Base-by-base conservation (phyloP, 495 filamentous ascomycete genomes). In the Aspergillus carlsbadensis region DNA sequence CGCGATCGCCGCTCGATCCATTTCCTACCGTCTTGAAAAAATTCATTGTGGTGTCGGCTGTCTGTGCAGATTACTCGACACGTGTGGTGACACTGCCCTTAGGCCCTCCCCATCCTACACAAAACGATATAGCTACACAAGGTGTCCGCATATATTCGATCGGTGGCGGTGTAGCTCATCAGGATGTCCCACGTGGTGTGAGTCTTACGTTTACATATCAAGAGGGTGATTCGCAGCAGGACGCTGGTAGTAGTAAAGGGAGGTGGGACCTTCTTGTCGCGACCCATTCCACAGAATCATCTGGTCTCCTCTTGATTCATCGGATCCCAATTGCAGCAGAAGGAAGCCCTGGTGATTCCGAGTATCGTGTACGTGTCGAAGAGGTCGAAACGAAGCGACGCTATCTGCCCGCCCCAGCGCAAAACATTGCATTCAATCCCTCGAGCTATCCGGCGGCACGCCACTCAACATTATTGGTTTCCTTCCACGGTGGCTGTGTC, bases 71-170 rank as follows among this genome's bases (percentile, higher is more conserved):
- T 50, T 81, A 75, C 31, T 83, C 81, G 10, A 78, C 89, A 11
- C 84, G 83, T 48, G 70, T 96, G 31, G 70, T 94, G 11, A 87
- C 84, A 4, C 64, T 96, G 6, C 91, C 91, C 1, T 73, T 94
- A 33, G 76, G 76, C 8, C 90, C 90, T 10, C 89, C 90, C 5
- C 88, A 90, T 39, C 79, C 84, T 29, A 54, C 60, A 6, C 68
- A 70, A 34, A 78, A 70, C 40, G 64, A 74, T 31, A 47, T 63
- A 5, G 56, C 61, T 29, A 65, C 67, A n/a, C 87, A 82, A 82
- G 79, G 82, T 5, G 83, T 90, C 57, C 80, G 83, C 0, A 76
- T 84, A 20, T 67, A 85, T 2, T 67, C 77, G 3, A 73, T 92
- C 45, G 68, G 64, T 26, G 72, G 75, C 8, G 70, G 69, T 0